Percentiles rank a stretch among this genome's conserved stretches.
These are phyloP conservation scores for Ogataea methylovora DNA, from an alignment of 805 yeast species.

Conservation along the genomic window DNA sequence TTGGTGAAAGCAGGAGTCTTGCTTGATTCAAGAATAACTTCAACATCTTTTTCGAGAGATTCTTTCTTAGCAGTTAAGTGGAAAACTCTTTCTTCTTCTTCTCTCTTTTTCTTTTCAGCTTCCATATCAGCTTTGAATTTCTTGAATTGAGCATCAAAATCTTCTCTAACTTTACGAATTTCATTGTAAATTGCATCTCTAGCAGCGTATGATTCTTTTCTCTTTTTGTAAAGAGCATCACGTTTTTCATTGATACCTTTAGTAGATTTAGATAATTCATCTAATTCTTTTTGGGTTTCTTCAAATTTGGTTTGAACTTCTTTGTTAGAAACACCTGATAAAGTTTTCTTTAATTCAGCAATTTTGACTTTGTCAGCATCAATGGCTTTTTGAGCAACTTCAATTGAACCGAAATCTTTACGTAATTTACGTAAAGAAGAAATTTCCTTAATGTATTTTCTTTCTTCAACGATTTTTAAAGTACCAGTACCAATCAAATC, in stretches of 20 bases:
- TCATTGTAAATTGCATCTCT: constrained; percentile 62
- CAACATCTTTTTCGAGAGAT: constrained; percentile 50
- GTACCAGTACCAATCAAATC: constrained; percentile 68
- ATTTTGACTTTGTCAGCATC: constrained; percentile 74
- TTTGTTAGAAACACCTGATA: constrained; percentile 48
- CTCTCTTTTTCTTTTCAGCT: constrained; percentile 61
- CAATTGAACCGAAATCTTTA: constrained; percentile 69
- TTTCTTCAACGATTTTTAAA: constrained; percentile 86
- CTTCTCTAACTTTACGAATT: constrained; percentile 63
- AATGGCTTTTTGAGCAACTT: constrained; percentile 68
- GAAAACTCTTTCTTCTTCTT: constrained; percentile 54
- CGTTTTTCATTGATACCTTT: constrained; percentile 62
- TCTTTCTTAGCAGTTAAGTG: constrained; percentile 44
- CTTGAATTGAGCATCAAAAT: constrained; percentile 67
- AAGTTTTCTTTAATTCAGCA: constrained; percentile 62
- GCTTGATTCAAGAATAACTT: constrained; percentile 64
- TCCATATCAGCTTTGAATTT: constrained; percentile 62
- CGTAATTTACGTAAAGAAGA: constrained; percentile 72
- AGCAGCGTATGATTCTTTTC: constrained; percentile 58
- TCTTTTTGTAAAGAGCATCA: constrained; percentile 52
- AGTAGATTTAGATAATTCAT: constrained; percentile 52
- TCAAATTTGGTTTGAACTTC: constrained; percentile 67
- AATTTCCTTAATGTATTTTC: constrained; percentile 78
- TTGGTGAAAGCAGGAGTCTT: constrained; percentile 71
- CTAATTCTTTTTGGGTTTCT: constrained; percentile 58